A percentile compares a stretch with the other conserved stretches of the same genome.
Conservation (phyloP, 2,329 filamentous ascomycete genomes). For the Microsporum audouinii region DNA sequence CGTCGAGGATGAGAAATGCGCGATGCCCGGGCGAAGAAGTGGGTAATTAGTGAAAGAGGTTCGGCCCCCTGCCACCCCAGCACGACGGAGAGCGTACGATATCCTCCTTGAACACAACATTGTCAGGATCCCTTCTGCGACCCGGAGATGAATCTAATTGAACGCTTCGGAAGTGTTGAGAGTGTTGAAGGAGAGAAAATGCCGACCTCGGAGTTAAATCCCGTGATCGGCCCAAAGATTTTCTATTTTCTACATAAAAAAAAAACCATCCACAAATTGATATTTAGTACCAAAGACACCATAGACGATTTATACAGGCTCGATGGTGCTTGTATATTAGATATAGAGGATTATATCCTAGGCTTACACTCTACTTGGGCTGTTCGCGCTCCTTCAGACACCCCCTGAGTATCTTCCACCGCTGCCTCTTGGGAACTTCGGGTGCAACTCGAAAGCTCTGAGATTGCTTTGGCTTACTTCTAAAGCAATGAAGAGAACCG, state of each 20-base stretch:
- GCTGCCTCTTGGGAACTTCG: slow-evolving; percentile 37
- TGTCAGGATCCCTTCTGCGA: not conserved
- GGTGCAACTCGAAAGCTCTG: slow-evolving; percentile 39
- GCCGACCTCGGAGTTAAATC: slow-evolving; percentile 2
- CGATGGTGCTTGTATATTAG: not conserved
- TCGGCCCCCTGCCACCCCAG: not conserved
- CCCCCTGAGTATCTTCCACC: slow-evolving; percentile 38
- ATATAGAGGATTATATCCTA: not conserved
- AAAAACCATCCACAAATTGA: too few species aligned
- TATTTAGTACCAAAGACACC: too few species aligned
- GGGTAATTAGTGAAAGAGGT: not conserved
- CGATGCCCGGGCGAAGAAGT: not conserved
- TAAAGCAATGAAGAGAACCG: slow-evolving; percentile 8
- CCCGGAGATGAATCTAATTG: not conserved
- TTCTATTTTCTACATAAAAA: too few species aligned
- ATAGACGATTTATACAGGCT: not conserved
- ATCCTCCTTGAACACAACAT: not conserved
- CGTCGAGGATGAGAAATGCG: not conserved
- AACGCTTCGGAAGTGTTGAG: not conserved
- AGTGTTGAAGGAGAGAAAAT: not conserved
- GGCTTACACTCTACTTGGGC: not conserved
- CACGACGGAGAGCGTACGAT: not conserved
- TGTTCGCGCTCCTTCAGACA: slow-evolving; percentile 30
- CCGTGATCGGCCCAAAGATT: not conserved
- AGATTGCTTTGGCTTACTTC: not conserved